These are phyloP conservation scores for Paecilomyces formosus DNA, from an alignment of 2,329 filamentous ascomycete species.

Conservation along the genomic window DNA sequence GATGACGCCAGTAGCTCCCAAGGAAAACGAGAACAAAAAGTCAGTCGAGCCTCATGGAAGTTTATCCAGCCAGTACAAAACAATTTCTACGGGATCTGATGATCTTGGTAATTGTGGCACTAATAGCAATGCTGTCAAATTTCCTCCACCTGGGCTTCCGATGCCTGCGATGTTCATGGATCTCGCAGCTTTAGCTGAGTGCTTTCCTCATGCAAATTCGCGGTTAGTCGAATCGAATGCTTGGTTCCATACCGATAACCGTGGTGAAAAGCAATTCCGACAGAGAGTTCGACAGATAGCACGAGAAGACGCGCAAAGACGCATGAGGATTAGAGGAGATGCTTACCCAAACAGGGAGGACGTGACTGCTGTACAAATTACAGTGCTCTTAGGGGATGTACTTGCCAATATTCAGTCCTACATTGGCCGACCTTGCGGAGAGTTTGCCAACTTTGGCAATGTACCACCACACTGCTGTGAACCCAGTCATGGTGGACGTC, in stretches of 20 bases:
- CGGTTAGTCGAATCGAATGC: constrained; percentile 10
- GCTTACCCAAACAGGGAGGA: constrained; percentile 3
- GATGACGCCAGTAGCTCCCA: background rate
- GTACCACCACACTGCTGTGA: constrained; percentile 9
- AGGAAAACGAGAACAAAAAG: background rate
- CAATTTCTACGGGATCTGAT: background rate
- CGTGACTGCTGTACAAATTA: constrained; percentile 8
- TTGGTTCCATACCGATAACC: constrained; percentile 17
- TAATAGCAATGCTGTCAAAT: background rate
- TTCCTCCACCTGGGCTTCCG: constrained; percentile 7
- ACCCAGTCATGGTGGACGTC: constrained; percentile 5
- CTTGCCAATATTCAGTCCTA: constrained; percentile 16
- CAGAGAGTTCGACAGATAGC: constrained; percentile 12
- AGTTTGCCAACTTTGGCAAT: constrained; percentile 12
- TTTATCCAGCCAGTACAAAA: background rate
- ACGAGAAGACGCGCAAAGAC: constrained; percentile 7
- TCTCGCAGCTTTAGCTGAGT: background rate
- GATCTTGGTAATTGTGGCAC: background rate
- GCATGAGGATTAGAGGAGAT: constrained; percentile 2
- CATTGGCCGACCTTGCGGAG: constrained; percentile 2
- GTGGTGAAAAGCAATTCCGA: constrained; percentile 11
- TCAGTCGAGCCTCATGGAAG: background rate
- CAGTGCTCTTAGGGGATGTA: constrained; percentile 13
- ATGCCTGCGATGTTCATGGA: background rate
- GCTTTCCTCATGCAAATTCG: background rate